phyloP scores from a whole-genome alignment of 208 protist genomes.

The Jaenimonas drosophilae region DNA sequence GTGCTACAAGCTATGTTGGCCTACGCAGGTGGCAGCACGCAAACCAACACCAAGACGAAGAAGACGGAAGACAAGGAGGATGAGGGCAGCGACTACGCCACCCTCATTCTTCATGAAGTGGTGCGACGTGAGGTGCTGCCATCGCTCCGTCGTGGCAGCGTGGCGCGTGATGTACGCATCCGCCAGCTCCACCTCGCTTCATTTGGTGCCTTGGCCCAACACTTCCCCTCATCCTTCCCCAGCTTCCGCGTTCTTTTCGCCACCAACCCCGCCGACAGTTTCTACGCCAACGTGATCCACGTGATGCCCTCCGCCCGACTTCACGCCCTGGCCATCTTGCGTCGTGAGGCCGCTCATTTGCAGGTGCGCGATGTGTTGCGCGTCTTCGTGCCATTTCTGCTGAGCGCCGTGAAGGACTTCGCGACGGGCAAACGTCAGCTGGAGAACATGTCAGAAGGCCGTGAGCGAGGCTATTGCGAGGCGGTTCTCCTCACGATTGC shows the following conservation, averaged over 20 bases:
- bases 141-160: slow-evolving; percentile 74
- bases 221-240: slow-evolving; percentile 51
- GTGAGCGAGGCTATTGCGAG: slow-evolving; percentile 77
- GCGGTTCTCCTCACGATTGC: slow-evolving; percentile 69
- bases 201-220: slow-evolving; percentile 51
- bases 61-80: no score
- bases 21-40: slow-evolving; percentile 36
- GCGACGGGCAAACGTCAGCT: slow-evolving; percentile 74
- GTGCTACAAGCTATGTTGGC: slow-evolving; percentile 65
- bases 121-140: slow-evolving; percentile 59
- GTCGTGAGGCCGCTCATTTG: slow-evolving; percentile 30
- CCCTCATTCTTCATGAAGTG: slow-evolving; percentile 47
- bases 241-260: slow-evolving; percentile 66
- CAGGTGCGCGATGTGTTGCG: slow-evolving; percentile 71
- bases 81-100: slow-evolving; percentile 10
- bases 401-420: slow-evolving; percentile 80
- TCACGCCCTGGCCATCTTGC: slow-evolving; percentile 62
- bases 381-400: slow-evolving; percentile 81
- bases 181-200: slow-evolving; percentile 66
- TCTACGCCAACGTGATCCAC: slow-evolving; percentile 78
- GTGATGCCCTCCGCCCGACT: slow-evolving; percentile 75
- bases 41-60: slow-evolving; percentile 1
- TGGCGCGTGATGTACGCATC: slow-evolving; percentile 63
- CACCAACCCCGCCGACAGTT: slow-evolving; percentile 64
- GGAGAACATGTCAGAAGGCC: slow-evolving; percentile 71